Evolutionary conservation across 306 rosid genomes (phyloP).

Genomic region (Dryas drummondii): DNA sequence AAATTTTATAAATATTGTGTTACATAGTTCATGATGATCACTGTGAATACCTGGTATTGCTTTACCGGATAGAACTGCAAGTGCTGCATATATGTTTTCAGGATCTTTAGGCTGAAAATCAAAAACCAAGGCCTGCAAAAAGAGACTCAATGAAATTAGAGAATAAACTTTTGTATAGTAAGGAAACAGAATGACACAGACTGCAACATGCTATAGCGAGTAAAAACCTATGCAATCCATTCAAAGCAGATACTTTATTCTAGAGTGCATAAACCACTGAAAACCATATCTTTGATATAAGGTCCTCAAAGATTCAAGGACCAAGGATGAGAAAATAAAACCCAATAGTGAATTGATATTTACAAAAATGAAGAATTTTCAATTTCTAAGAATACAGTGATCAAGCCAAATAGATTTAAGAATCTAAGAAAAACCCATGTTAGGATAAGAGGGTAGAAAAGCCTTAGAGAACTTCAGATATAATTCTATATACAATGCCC

Average conservation of each 20-base stretch:
- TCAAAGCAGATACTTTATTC: background rate
- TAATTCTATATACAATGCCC: no score
- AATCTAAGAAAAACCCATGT: background rate
- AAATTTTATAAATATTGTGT: no score
- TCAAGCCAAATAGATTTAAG: background rate
- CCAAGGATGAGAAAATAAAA: background rate
- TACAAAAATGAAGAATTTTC: no score
- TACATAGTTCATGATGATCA: no score
- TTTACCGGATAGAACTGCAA: slow-evolving; percentile 70
- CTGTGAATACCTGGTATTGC: slow-evolving; percentile 52
- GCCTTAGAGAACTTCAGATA: no score
- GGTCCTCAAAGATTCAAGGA: background rate
- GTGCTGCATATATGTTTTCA: slow-evolving; percentile 66
- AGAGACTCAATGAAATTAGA: slow-evolving; percentile 9
- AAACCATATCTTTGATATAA: background rate
- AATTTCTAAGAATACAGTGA: no score
- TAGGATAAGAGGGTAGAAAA: background rate
- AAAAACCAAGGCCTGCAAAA: slow-evolving; percentile 70
- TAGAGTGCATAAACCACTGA: background rate
- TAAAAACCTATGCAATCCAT: background rate
- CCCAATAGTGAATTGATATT: background rate
- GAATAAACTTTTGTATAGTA: slow-evolving; percentile 3
- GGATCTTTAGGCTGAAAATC: slow-evolving; percentile 99
- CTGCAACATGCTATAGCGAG: background rate
- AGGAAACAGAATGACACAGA: slow-evolving; percentile 6